Conservation (phyloP, 2,329 filamentous ascomycete genomes). For the Simplicillium aogashimaense region DNA sequence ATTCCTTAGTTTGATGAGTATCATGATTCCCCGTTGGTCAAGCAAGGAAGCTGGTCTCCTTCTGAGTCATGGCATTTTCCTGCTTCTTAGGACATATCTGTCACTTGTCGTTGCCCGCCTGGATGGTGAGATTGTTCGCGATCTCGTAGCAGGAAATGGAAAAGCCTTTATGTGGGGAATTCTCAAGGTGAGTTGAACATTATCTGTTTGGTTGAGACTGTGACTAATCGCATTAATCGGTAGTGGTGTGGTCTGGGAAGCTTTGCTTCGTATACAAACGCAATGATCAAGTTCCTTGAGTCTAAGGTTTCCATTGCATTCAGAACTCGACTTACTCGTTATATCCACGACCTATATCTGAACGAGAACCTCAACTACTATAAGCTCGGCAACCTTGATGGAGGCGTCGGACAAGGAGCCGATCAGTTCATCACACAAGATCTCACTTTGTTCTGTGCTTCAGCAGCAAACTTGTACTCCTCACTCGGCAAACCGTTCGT, state of each 20-base stretch:
- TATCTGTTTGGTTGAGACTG: neutral
- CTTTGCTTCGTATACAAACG: slow-evolving; percentile 93
- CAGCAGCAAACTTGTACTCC: slow-evolving; percentile 87
- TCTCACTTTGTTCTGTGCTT: slow-evolving; percentile 86
- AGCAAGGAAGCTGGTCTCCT: slow-evolving; percentile 92
- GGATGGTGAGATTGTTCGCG: slow-evolving; percentile 91
- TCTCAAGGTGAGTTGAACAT: slow-evolving; percentile 48
- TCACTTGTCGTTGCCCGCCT: slow-evolving; percentile 86
- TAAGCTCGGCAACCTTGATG: slow-evolving; percentile 86
- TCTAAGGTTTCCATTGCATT: slow-evolving; percentile 98
- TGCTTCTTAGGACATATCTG: slow-evolving; percentile 87
- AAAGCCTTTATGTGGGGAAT: slow-evolving; percentile 82
- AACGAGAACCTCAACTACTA: slow-evolving; percentile 96
- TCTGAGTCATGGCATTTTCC: slow-evolving; percentile 77
- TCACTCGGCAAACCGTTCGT: slow-evolving; percentile 96
- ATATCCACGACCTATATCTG: slow-evolving; percentile 94
- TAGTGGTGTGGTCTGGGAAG: slow-evolving; percentile 88
- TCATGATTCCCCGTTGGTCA: slow-evolving; percentile 92
- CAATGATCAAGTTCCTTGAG: slow-evolving; percentile 97
- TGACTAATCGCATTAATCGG: slow-evolving; percentile 4
- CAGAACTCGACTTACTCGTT: slow-evolving; percentile 84
- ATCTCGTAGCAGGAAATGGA: slow-evolving; percentile 90
- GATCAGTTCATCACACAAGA: slow-evolving; percentile 98
- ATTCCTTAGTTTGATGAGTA: slow-evolving; percentile 90
- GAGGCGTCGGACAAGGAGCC: slow-evolving; percentile 80